Evolutionary conservation across 345 rosid species (phyloP), one percentile per base, ranked within the genome.

Genomic region (Boechera stricta): DNA sequence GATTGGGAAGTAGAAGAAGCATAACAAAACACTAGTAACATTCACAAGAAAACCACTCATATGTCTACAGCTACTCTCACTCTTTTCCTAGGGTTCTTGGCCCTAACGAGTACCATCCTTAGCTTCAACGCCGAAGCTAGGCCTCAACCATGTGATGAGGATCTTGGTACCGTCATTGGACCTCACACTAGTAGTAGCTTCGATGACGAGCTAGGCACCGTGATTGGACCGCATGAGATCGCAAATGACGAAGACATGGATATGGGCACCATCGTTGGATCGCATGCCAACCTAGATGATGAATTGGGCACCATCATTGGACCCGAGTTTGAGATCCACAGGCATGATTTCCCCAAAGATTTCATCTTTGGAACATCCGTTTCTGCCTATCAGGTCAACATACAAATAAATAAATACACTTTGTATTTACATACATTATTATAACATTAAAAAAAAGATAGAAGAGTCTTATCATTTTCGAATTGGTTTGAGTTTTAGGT

Each of bases 341-440:
- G 35, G 28, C 4, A 6, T 0, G 73, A 77, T 77, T 77, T 77
- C 62, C 81, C 81, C 0, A 0, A 57, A 4, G 81, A 77, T 71
- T 77, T 71, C 48, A 56, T 77, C 48, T 77, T 77, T 65, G 81
- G 81, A 65, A 77, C 81, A 47, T 65, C 81, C 1, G 77, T 77
- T 41, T 77, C 81, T 3, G 81, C 81, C 2, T 77, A 57, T 64
- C 81, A 77, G 77, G 81, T 77, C 10, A 76, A 49, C 5, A 67
- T 67, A 35, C 21, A 6, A 15, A 24, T 11, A 7, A 5, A 4
- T 49, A 44, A 28, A 11, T 56, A 36, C 26, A 58, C 32, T 13
- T 67, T 31, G 13, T 39, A 51, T 69, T 52, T 42, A 56, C 28
- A 63, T 54, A n/a, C 29, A 8, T 15, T 54, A 41, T 6, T 9